Conservation (phyloP, 2,329 filamentous ascomycete species). For the Calonectria ilicicola region DNA sequence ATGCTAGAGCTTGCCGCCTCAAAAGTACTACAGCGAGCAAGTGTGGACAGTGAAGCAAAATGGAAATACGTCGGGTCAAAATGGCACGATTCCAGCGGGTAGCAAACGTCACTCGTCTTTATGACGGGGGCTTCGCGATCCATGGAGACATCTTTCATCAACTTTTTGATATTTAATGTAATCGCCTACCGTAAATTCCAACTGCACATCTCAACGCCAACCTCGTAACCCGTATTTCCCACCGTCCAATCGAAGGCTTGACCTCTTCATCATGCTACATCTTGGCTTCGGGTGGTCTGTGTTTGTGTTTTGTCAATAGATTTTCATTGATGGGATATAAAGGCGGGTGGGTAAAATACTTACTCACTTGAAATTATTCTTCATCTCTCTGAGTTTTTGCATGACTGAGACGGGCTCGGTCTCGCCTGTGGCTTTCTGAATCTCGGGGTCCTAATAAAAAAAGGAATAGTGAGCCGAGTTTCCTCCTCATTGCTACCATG, state of each 20-base stretch:
- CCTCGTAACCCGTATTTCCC: neutral
- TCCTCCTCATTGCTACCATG: neutral
- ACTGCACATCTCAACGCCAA: slow-evolving; percentile 39
- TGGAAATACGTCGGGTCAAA: slow-evolving; percentile 51
- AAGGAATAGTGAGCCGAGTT: neutral
- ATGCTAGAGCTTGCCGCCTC: slow-evolving; percentile 76
- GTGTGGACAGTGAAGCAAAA: slow-evolving; percentile 80
- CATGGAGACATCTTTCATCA: slow-evolving; percentile 49
- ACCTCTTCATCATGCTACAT: slow-evolving; percentile 36
- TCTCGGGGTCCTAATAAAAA: slow-evolving; percentile 74
- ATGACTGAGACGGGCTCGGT: slow-evolving; percentile 87
- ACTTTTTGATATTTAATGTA: slow-evolving; percentile 23
- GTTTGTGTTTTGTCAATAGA: slow-evolving; percentile 20
- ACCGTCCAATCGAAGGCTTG: neutral
- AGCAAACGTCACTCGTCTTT: slow-evolving; percentile 44
- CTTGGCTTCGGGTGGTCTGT: slow-evolving; percentile 44
- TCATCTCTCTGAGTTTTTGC: slow-evolving; percentile 87
- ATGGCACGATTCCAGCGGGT: slow-evolving; percentile 43
- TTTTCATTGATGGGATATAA: neutral
- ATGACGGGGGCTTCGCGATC: slow-evolving; percentile 47
- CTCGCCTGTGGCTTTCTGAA: slow-evolving; percentile 87
- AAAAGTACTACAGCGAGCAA: slow-evolving; percentile 67
- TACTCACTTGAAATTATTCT: slow-evolving; percentile 79
- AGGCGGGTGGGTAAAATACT: slow-evolving; percentile 35
- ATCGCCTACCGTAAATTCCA: neutral